Base-by-base conservation (phyloP, 768 basidiomycete genomes). In the Boletus rubropictus region DNA sequence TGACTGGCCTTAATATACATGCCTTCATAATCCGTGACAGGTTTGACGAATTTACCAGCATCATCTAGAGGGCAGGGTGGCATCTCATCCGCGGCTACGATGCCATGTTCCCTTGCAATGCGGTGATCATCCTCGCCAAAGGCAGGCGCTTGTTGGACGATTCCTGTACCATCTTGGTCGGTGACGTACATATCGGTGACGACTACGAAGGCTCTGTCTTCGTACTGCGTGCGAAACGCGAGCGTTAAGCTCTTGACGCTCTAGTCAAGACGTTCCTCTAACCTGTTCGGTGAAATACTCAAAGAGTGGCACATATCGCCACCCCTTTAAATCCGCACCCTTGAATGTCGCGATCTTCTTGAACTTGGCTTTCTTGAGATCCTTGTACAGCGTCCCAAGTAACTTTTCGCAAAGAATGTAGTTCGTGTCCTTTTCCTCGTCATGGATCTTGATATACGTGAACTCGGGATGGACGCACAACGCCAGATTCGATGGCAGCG, bases 101-200 rank as follows among this genome's bases (percentile, higher is more conserved):
- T 79, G 17, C 86, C 89, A 58, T 95, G 78, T 4, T 81, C 81
- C 50, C 95, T 76, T 22, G 89, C 86, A 58, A 99, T 80, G 44
- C 96, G 88, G 67, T 97, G 90, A 77, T 99, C 96, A 59, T 99
- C 96, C 65, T 98, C 95, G 72, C 96, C 96, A 60, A 96, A 98
- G 0, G 87, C 94, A 3, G 96, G 96, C 2, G 96, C 92, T 70
- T 99, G 96, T 65, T 99, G 96, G 25, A 99, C 96, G 59, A 98
- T 94, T 58, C 96, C 96, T 24, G 96, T 99, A 61, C 96, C 96
- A 50, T 92, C 89, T 14, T 81, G 78, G 56, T 85, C 87, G 4
- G 91, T 95, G 39, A 99, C 95, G 64, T 99, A 99, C 0, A 84
- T 84, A 60, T 99, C 96, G 18, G 79, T 76, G 12, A 99, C 65